phyloP scores from a whole-genome alignment of 805 yeast species.

The Yarrowia osloensis region DNA sequence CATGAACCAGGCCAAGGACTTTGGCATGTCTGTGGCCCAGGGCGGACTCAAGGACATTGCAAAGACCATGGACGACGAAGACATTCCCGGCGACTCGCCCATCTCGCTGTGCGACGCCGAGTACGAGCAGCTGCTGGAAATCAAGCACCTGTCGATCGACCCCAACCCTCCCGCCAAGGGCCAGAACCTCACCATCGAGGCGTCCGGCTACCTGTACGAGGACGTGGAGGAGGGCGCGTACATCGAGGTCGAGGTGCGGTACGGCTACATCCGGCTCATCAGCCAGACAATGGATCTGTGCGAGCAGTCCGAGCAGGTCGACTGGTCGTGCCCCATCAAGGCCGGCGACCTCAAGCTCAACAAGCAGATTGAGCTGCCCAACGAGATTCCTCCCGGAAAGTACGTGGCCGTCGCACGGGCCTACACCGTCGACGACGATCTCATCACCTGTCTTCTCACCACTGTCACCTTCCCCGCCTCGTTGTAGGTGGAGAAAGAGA shows the following conservation, averaged over 20 bases:
- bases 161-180: constrained; percentile 94
- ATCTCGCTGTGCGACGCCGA: constrained; percentile 70
- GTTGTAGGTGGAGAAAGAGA: neutral
- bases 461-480: constrained; percentile 46
- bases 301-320: constrained; percentile 81
- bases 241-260: constrained; percentile 88
- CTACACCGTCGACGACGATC: constrained; percentile 76
- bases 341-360: constrained; percentile 66
- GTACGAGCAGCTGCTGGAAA: constrained; percentile 62
- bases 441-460: constrained; percentile 76
- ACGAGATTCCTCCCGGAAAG: constrained; percentile 93
- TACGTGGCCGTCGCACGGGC: constrained; percentile 88
- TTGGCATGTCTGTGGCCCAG: constrained; percentile 27
- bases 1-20: constrained; percentile 23
- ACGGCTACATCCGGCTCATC: constrained; percentile 85
- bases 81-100: constrained; percentile 88
- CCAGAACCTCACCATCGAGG: constrained; percentile 74
- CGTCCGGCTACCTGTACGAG: constrained; percentile 61
- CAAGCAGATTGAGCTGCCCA: constrained; percentile 80
- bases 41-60: constrained; percentile 28
- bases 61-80: constrained; percentile 30
- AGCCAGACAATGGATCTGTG: constrained; percentile 93
- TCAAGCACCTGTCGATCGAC: constrained; percentile 58
- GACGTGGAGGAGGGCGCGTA: constrained; percentile 82
- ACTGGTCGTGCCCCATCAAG: constrained; percentile 77